Evolutionary conservation across 306 rosid species (phyloP).

Genomic region (Vachellia collinsii): DNA sequence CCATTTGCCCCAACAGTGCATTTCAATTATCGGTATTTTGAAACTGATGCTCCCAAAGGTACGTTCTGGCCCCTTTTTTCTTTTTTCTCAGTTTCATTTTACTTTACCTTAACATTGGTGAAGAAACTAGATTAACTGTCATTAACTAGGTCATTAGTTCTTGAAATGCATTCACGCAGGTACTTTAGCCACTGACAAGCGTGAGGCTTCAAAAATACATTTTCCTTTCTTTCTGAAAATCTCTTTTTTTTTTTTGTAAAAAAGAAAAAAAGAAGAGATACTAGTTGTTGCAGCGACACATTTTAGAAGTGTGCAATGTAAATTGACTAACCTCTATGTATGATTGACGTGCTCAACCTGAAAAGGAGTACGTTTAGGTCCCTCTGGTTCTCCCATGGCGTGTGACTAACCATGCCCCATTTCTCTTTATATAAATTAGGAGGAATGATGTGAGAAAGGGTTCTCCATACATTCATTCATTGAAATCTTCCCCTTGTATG

Average conservation of each 20-base stretch:
- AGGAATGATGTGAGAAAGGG: neutral
- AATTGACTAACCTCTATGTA: neutral
- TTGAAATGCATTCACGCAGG: neutral
- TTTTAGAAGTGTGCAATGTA: neutral
- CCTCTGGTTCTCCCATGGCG: neutral
- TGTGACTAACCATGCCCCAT: neutral
- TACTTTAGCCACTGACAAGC: neutral
- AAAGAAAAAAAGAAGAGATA: neutral
- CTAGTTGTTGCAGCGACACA: neutral
- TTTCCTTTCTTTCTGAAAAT: neutral
- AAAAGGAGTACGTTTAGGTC: neutral
- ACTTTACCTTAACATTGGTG: neutral
- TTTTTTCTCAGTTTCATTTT: neutral
- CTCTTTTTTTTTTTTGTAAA: too few relatives aligned
- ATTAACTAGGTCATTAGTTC: neutral
- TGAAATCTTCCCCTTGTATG: neutral
- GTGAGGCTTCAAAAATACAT: neutral
- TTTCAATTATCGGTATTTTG: conserved; percentile 95
- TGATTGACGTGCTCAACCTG: neutral
- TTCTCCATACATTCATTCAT: neutral
- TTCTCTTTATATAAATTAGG: neutral
- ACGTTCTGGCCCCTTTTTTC: neutral
- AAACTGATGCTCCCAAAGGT: conserved; percentile 94
- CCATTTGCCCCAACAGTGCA: conserved; percentile 97
- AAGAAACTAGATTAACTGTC: neutral